Conservation (phyloP, 352 stramenopile species). For the Phytophthora litchii region DNA sequence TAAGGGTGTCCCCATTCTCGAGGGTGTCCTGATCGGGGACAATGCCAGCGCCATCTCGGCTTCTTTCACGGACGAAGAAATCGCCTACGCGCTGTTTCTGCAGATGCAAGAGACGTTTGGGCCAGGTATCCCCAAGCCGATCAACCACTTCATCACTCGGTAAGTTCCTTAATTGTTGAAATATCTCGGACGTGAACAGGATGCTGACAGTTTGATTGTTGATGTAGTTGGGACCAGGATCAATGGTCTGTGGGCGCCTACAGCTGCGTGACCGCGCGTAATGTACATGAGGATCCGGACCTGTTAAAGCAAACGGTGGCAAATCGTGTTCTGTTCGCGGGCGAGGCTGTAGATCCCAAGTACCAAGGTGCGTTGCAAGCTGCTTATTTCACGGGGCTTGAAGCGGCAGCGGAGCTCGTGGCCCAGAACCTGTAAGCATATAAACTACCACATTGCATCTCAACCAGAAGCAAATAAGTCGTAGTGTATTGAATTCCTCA, state of each 20-base stretch:
- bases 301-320: conserved; percentile 50
- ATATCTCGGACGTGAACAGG: conserved; percentile 21
- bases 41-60: conserved; percentile 52
- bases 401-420: conserved; percentile 31
- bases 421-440: conserved; percentile 18
- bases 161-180: conserved; percentile 54
- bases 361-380: conserved; percentile 77
- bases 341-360: conserved; percentile 71
- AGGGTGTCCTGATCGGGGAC: conserved; percentile 61
- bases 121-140: conserved; percentile 37
- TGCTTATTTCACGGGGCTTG: conserved; percentile 62
- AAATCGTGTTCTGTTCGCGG: conserved; percentile 64
- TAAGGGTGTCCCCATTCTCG: conserved; percentile 59
- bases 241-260: conserved; percentile 65
- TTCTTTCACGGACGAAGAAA: conserved; percentile 50
- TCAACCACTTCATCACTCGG: conserved; percentile 63
- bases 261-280: conserved; percentile 66
- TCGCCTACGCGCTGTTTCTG: conserved; percentile 51
- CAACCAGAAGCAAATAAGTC: not conserved
- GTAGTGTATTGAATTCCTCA: not conserved
- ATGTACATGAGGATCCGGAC: conserved; percentile 61
- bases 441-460: not conserved
- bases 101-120: conserved; percentile 63
- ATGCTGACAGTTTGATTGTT: conserved; percentile 15
- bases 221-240: conserved; percentile 68